Evolutionary conservation across 352 stramenopile species (phyloP).

Genomic region (Phytophthora agathidicida): DNA sequence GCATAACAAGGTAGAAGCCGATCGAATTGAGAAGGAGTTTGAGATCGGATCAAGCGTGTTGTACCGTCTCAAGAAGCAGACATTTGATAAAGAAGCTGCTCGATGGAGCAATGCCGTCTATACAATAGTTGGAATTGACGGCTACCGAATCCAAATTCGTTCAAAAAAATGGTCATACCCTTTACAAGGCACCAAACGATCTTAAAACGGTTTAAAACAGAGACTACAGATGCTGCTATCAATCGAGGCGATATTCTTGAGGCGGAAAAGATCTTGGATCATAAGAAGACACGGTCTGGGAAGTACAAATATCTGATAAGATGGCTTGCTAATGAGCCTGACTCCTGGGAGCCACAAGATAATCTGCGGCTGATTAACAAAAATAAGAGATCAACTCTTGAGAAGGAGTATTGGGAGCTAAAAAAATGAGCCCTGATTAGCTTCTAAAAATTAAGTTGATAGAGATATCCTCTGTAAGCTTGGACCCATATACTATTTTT

Average conservation of each 20-base stretch:
- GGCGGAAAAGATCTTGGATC: too few relatives aligned
- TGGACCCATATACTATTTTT: conserved; percentile 4
- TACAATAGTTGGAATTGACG: conserved; percentile 29
- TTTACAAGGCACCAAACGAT: too few relatives aligned
- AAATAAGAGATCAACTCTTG: too few relatives aligned
- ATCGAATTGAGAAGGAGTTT: conserved; percentile 17
- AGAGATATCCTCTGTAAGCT: neutral
- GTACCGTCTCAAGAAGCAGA: conserved; percentile 22
- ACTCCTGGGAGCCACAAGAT: too few relatives aligned
- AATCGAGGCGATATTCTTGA: too few relatives aligned
- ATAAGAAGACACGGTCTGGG: too few relatives aligned
- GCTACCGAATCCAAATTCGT: conserved; percentile 23
- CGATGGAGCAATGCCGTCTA: conserved; percentile 25
- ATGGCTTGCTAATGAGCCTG: too few relatives aligned
- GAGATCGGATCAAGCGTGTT: conserved; percentile 12
- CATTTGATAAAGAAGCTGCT: conserved; percentile 30
- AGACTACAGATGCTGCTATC: too few relatives aligned
- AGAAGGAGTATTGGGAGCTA: neutral
- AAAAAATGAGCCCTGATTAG: neutral
- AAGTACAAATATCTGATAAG: too few relatives aligned
- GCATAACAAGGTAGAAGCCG: conserved; percentile 32
- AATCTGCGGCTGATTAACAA: too few relatives aligned
- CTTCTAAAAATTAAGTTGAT: neutral
- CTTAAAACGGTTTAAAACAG: too few relatives aligned
- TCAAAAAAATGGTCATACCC: conserved; percentile 40